Percentiles rank a stretch among this genome's conserved stretches.
Conservation (phyloP, 768 basidiomycete genomes). For the Trametes cinnabarina region DNA sequence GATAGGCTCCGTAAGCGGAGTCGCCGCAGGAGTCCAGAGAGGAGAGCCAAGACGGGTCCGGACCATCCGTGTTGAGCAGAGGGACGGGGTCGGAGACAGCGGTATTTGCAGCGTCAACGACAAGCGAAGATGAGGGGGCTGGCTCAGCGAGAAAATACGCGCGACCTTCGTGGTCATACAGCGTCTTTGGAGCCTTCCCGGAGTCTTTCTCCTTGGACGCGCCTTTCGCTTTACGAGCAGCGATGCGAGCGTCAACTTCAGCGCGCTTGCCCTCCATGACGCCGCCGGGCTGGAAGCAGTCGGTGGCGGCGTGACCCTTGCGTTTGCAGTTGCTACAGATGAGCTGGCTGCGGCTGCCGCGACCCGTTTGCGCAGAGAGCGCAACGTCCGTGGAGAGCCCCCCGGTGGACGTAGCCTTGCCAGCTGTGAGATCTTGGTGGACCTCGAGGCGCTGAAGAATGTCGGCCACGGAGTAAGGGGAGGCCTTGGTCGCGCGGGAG, state of each 20-base stretch:
- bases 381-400: neutral
- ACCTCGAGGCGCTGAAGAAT: neutral
- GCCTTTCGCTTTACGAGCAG: neutral
- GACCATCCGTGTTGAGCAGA: neutral
- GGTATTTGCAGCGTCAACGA: neutral
- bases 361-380: neutral
- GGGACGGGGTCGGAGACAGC: neutral
- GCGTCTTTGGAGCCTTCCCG: neutral
- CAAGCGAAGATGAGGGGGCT: neutral
- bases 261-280: neutral
- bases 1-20: neutral
- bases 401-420: no score
- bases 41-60: neutral
- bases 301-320: neutral
- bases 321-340: neutral
- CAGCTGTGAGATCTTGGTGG: neutral
- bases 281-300: neutral
- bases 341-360: no score
- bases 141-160: neutral
- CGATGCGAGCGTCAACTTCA: neutral
- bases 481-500: neutral
- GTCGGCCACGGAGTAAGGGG: neutral
- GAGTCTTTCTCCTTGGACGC: neutral
- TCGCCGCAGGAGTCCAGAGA: neutral
- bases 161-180: neutral